These are phyloP conservation scores for Heterobasidion parviporum DNA, from an alignment of 1,284 basidiomycete genomes.

Conservation along the genomic window DNA sequence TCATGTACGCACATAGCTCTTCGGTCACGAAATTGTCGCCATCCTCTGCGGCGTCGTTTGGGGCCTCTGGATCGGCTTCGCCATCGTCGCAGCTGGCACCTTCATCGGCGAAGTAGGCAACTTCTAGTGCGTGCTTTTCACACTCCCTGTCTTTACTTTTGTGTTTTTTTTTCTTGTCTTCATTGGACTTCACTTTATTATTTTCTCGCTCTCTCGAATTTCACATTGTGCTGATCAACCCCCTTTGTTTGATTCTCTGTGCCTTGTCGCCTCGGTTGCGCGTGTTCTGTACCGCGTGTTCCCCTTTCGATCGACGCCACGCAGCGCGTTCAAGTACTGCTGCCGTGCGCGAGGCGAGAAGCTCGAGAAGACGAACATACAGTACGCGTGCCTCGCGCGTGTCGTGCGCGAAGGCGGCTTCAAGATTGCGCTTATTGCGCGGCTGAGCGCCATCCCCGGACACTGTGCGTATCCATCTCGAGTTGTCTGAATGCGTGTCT, in stretches of 20 bases:
- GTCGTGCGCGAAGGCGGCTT: conserved; percentile 65
- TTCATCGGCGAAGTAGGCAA: conserved; percentile 43
- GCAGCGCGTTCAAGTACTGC: conserved; percentile 38
- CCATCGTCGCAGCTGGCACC: conserved; percentile 38
- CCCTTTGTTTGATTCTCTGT: too few species aligned
- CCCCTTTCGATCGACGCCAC: not conserved
- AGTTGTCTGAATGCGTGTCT: not conserved
- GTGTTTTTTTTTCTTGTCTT: conserved; percentile 1
- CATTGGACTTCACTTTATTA: too few species aligned
- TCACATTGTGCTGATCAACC: too few species aligned
- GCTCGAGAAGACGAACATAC: conserved; percentile 46
- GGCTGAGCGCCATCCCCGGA: conserved; percentile 58
- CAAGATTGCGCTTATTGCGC: conserved; percentile 47
- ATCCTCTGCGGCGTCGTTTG: conserved; percentile 46
- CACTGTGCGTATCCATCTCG: conserved; percentile 30
- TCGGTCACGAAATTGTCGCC: conserved; percentile 48
- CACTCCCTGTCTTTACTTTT: conserved; percentile 3
- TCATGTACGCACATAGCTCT: conserved; percentile 20
- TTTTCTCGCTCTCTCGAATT: too few species aligned
- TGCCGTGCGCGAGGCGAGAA: conserved; percentile 41
- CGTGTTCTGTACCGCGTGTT: not conserved
- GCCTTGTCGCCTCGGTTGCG: too few species aligned
- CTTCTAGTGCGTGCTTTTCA: conserved; percentile 31
- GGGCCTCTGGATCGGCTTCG: conserved; percentile 42
- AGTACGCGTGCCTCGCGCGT: conserved; percentile 55